Conservation (phyloP, 2,329 filamentous ascomycete genomes). For the Aureobasidium sp. region DNA sequence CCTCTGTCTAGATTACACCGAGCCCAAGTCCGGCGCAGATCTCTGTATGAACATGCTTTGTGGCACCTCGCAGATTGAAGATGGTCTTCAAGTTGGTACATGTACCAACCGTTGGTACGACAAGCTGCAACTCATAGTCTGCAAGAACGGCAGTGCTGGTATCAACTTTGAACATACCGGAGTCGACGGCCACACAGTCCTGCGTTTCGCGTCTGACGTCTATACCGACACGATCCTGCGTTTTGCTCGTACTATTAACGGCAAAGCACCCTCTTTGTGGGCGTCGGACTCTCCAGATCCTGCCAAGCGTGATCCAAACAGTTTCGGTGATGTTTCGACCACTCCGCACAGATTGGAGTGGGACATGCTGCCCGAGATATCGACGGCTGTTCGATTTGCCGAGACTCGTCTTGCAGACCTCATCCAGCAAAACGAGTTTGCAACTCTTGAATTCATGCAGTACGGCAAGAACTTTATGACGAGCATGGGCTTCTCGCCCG, state of each 20-base stretch:
- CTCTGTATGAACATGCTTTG: constrained; percentile 99
- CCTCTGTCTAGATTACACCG: constrained; percentile 85
- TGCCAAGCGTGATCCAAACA: constrained; percentile 79
- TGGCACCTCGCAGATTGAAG: constrained; percentile 83
- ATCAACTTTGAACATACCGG: constrained; percentile 99
- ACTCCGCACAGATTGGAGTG: constrained; percentile 95
- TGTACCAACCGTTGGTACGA: constrained; percentile 99
- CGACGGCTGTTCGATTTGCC: constrained; percentile 85
- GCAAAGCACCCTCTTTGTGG: constrained; percentile 85
- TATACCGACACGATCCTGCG: constrained; percentile 97
- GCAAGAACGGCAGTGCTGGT: constrained; percentile 94
- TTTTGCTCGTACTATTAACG: constrained; percentile 92
- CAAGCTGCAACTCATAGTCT: constrained; percentile 97
- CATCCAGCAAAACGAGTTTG: constrained; percentile 93
- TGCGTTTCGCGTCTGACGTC: constrained; percentile 90
- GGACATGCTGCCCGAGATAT: constrained; percentile 91
- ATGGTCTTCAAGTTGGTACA: constrained; percentile 90
- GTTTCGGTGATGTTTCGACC: constrained; percentile 87
- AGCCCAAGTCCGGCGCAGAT: constrained; percentile 69
- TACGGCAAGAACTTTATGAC: constrained; percentile 99
- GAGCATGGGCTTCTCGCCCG: constrained; percentile 90
- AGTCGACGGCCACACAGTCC: constrained; percentile 92
- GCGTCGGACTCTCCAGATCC: constrained; percentile 84
- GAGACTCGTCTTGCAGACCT: constrained; percentile 90
- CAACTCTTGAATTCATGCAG: constrained; percentile 76